Base-by-base conservation (phyloP, 805 yeast genomes). In the Candida alai region DNA sequence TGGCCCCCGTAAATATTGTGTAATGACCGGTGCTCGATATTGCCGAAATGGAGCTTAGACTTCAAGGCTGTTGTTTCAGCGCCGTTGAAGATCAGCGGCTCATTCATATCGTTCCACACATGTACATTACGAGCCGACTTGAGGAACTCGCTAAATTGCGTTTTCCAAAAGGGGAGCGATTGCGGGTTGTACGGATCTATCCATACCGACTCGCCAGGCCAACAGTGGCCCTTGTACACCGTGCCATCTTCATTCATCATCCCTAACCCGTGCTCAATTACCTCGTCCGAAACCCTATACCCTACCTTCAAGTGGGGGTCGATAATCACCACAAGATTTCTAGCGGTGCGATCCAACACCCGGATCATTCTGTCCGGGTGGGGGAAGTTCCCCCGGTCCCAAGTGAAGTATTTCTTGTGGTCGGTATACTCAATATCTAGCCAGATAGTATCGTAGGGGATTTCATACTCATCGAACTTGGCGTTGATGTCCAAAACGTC, bases 201-300 rank as follows among this genome's bases (percentile, higher is more conserved):
- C 97, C 97, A 93, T 6, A 87, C 68, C 0, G 96, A 84, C 45
- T 85, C 87, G 1, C 97, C 98, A 2, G 98, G 97, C 98, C 98
- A 93, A 58, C 97, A 93, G 56, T 87, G 94, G 3, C 96, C 97
- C 32, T 75, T 68, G 54, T 68, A 89, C 2, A 75, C 60, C 1
- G 66, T 52, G 17, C 77, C 80, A 2, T 55, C 44, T 31, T 74
- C 62, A 41, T 63, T 56, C 19, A 54, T 60, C 14, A 87, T 66
- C 0, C 74, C 76, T 6, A 75, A 50, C 4, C 60, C 51, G 6
- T 68, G 49, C 10, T 63, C 45, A 5, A 54, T 58, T 16, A 86
- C 54, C 1, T 44, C 54, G 2, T 81, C 70, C 49, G 87, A 81
- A 2, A 86, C 75, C 11, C 62, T 60, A 56, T 89, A 89, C 6